A percentile compares a stretch with the other conserved stretches of the same genome.
These are phyloP conservation scores for Danielia oregonensis DNA, from an alignment of 805 yeast species.

Conservation along the genomic window DNA sequence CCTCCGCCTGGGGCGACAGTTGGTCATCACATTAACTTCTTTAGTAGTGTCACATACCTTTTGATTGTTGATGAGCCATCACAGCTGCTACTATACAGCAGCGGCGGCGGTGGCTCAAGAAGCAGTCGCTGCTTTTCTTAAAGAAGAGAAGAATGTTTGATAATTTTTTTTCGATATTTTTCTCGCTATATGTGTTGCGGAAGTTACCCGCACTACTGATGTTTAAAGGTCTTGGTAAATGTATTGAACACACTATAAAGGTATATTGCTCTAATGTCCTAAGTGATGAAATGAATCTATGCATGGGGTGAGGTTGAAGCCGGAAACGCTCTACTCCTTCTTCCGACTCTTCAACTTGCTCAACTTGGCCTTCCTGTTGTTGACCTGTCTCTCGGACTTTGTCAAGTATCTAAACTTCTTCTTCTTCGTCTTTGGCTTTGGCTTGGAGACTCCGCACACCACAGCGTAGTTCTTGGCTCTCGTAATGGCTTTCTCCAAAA, in stretches of 20 bases:
- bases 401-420: slow-evolving; percentile 88
- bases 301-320: too few relatives aligned
- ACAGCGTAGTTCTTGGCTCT: slow-evolving; percentile 84
- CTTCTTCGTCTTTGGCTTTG: slow-evolving; percentile 35
- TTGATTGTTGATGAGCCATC: slow-evolving; percentile 2
- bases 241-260: too few relatives aligned
- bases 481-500: slow-evolving; percentile 68
- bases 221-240: too few relatives aligned
- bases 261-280: too few relatives aligned
- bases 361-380: slow-evolving; percentile 32
- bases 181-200: too few relatives aligned
- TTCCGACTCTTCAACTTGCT: slow-evolving; percentile 21
- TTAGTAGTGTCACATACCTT: slow-evolving; percentile 9
- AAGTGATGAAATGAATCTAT: too few relatives aligned
- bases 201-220: not conserved
- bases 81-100: not conserved
- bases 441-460: slow-evolving; percentile 49
- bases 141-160: too few relatives aligned
- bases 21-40: slow-evolving; percentile 47
- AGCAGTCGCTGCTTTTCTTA: too few relatives aligned
- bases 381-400: slow-evolving; percentile 67
- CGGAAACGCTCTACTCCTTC: slow-evolving; percentile 13
- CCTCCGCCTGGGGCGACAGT: slow-evolving; percentile 78
- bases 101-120: not conserved
- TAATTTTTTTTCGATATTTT: too few relatives aligned